Conservation (phyloP, 73 alveolate genomes). For the Paramecium octaurelia region DNA sequence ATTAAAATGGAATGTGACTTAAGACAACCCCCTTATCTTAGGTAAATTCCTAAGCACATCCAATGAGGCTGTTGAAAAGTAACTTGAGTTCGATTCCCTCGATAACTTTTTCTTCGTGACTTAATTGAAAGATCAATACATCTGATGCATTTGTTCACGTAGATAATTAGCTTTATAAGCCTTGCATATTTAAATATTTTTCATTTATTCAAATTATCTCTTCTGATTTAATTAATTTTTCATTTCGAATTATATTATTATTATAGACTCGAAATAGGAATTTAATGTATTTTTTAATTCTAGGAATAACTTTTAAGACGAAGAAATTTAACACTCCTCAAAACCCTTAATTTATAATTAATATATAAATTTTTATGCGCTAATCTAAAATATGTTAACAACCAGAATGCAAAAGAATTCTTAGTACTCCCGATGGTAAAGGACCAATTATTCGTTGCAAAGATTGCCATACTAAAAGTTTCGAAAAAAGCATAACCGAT, state of each 20-base stretch:
- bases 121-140: not conserved
- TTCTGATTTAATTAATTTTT: too few relatives aligned
- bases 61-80: not conserved
- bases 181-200: too few relatives aligned
- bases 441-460: not conserved
- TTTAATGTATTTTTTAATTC: not conserved
- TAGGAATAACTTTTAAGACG: not conserved
- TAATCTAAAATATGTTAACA: not conserved
- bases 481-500: not conserved
- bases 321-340: not conserved
- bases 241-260: too few relatives aligned
- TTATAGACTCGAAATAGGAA: not conserved
- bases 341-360: not conserved
- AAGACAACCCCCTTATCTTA: not conserved
- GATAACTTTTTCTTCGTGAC: constrained; percentile 5
- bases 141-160: not conserved
- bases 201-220: too few relatives aligned
- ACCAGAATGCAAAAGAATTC: not conserved
- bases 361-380: not conserved
- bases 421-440: not conserved
- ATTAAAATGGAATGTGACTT: not conserved
- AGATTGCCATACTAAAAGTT: not conserved
- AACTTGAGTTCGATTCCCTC: not conserved
- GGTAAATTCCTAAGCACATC: not conserved
- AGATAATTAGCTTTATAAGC: not conserved